Percentiles rank a stretch among this genome's conserved stretches.
Conservation (phyloP, 768 basidiomycete genomes). For the Suillus variegatus region DNA sequence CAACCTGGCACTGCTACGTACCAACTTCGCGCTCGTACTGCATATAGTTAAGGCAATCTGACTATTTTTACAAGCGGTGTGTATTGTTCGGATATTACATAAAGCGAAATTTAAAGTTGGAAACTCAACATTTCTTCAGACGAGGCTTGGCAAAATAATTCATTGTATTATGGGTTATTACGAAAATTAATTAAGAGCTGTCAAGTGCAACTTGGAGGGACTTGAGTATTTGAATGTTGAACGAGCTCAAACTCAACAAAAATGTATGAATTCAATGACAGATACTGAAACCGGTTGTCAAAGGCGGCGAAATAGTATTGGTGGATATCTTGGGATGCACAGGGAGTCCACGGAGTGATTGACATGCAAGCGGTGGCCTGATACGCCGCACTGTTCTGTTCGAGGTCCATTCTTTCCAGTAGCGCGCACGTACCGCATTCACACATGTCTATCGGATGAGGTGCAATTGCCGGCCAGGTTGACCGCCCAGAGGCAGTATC, state of each 20-base stretch:
- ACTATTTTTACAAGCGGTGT: conserved; percentile 2
- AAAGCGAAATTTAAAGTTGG: neutral
- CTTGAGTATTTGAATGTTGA: too few species aligned
- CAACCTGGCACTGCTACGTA: neutral
- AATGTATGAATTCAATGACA: too few species aligned
- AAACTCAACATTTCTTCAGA: conserved; percentile 3
- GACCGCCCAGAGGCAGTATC: neutral
- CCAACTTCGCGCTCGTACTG: neutral
- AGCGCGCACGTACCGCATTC: neutral
- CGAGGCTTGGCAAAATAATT: neutral
- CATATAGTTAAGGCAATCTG: conserved; percentile 12
- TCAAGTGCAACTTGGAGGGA: neutral
- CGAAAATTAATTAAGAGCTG: neutral
- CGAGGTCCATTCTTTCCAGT: neutral
- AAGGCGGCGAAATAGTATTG: neutral
- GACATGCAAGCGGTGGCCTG: neutral
- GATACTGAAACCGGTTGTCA: neutral
- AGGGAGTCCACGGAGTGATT: neutral
- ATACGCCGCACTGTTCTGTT: neutral
- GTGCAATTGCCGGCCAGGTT: neutral
- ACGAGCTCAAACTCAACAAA: neutral
- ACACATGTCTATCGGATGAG: neutral
- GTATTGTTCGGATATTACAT: neutral
- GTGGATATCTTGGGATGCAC: neutral
- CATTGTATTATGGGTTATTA: neutral